Evolutionary conservation across 2,329 filamentous ascomycete species (phyloP).

Genomic region (Talaromyces sp.): DNA sequence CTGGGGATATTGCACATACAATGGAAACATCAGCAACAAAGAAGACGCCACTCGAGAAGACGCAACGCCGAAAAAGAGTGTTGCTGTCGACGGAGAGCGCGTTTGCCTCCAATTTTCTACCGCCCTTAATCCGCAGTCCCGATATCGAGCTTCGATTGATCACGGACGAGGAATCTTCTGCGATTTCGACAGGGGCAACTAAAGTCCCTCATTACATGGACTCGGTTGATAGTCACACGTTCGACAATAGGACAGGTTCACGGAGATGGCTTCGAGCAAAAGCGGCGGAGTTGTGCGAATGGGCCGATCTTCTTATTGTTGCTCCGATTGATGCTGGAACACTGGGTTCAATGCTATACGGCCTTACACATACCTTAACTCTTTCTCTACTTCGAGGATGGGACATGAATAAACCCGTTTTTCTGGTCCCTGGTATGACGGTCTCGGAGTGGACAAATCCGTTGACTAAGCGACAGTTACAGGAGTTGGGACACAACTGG

Average conservation of each 20-base stretch:
- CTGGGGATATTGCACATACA: background rate
- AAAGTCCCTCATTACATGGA: slow-evolving; percentile 43
- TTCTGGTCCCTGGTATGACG: slow-evolving; percentile 86
- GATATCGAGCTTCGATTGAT: slow-evolving; percentile 43
- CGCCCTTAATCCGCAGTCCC: slow-evolving; percentile 37
- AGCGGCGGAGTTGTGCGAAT: slow-evolving; percentile 66
- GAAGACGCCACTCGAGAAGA: background rate
- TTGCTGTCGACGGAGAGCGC: slow-evolving; percentile 40
- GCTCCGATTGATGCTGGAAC: slow-evolving; percentile 81
- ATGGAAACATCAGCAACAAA: slow-evolving; percentile 3
- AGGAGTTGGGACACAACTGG: slow-evolving; percentile 79
- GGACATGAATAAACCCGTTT: slow-evolving; percentile 79
- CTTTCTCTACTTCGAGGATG: slow-evolving; percentile 79
- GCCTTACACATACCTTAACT: slow-evolving; percentile 75
- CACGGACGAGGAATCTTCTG: slow-evolving; percentile 38
- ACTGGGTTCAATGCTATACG: slow-evolving; percentile 82
- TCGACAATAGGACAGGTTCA: slow-evolving; percentile 37
- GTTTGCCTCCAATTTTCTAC: slow-evolving; percentile 39
- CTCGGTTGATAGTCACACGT: slow-evolving; percentile 37
- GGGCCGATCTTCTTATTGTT: slow-evolving; percentile 83
- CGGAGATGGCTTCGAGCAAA: slow-evolving; percentile 43
- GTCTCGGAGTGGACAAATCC: slow-evolving; percentile 86
- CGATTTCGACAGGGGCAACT: slow-evolving; percentile 35
- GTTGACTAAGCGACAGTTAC: slow-evolving; percentile 80
- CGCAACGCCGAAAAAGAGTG: slow-evolving; percentile 29